Percentiles rank a stretch among this genome's conserved stretches.
These are phyloP conservation scores for Lasiosphaeris hirsuta DNA, from an alignment of 495 filamentous ascomycete genomes.

Conservation along the genomic window DNA sequence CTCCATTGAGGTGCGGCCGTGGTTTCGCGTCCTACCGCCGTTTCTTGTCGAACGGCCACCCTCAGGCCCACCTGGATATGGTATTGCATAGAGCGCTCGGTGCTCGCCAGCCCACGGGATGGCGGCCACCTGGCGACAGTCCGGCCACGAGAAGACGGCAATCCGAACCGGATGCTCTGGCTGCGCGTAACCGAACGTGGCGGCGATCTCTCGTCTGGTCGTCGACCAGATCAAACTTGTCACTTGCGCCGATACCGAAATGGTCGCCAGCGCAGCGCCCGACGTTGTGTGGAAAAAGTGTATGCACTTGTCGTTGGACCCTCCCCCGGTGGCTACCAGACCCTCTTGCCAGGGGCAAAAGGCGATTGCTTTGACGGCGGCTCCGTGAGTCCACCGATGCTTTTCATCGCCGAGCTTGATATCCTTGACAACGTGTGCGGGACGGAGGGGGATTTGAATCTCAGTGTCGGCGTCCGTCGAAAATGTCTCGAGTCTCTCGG, in stretches of 20 bases:
- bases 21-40: conserved; percentile 6
- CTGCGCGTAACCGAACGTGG: conserved; percentile 93
- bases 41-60: conserved; percentile 15
- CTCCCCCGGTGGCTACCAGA: conserved; percentile 86
- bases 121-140: conserved; percentile 80
- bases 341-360: conserved; percentile 94
- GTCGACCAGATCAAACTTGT: conserved; percentile 90
- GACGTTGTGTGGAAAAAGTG: conserved; percentile 91
- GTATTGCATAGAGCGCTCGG: conserved; percentile 70
- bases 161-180: conserved; percentile 89
- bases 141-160: conserved; percentile 94
- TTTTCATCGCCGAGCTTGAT: conserved; percentile 54
- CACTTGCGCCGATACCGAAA: conserved; percentile 89
- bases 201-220: conserved; percentile 80
- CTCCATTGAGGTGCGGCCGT: conserved; percentile 64
- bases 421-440: conserved; percentile 18
- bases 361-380: conserved; percentile 94
- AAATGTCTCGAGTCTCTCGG: conserved; percentile 4
- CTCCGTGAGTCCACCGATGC: conserved; percentile 73
- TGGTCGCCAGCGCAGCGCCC: conserved; percentile 81
- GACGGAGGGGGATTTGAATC: neutral
- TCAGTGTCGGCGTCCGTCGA: conserved; percentile 14
- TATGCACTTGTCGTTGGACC: conserved; percentile 89
- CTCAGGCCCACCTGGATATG: conserved; percentile 59
- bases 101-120: conserved; percentile 87